Evolutionary conservation across 352 stramenopile genomes (phyloP), one percentile per base, ranked within the genome.

Genomic region (Pythium periplocum): DNA sequence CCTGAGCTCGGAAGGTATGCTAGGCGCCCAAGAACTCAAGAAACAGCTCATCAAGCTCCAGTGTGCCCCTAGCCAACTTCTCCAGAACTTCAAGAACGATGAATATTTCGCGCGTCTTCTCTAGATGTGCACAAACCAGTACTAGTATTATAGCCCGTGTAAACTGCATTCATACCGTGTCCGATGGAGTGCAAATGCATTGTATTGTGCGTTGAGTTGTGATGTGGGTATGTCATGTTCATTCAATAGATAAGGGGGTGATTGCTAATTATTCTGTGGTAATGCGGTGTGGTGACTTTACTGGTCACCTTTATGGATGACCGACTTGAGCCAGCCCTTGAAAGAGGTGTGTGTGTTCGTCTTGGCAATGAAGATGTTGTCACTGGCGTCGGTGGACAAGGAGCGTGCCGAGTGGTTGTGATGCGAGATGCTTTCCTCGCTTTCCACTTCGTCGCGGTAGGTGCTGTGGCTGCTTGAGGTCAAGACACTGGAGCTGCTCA

Each of bases 41-140:
- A 85, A 85, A 58, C 72, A 86, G 51, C 62, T 87, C 42, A 66
- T 94, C 46, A 90, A 90, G 62, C 64, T 92, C n/a, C 55, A 81
- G 8, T 81, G 75, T 42, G 84, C 64, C 37, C 70, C 76, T 7
- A 90, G 76, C 42, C 78, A 92, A 32, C 53, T 90, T 38, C 57
- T 86, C 30, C 78, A 89, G 57, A 71, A 66, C 55, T 90, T 94
- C 61, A 73, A 71, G 40, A 75, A 76, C 53, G 79, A 94, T 49
- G 49, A 69, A 31, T 94, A 81, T 70, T 91, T 94, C 55, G 74
- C 78, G 26, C 66, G 78, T 8, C 67, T 93, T 44, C 66, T 90
- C 38, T 90, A 81, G 36, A 35, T 10, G 41, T 44, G 2, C 2
- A 32, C 51, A 12, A 12, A 51, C 46, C 45, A 39, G 12, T 31